Evolutionary conservation across 371 early-diverging fungal genomes (phyloP).

Genomic region (Choanephora cucurbitarum): DNA sequence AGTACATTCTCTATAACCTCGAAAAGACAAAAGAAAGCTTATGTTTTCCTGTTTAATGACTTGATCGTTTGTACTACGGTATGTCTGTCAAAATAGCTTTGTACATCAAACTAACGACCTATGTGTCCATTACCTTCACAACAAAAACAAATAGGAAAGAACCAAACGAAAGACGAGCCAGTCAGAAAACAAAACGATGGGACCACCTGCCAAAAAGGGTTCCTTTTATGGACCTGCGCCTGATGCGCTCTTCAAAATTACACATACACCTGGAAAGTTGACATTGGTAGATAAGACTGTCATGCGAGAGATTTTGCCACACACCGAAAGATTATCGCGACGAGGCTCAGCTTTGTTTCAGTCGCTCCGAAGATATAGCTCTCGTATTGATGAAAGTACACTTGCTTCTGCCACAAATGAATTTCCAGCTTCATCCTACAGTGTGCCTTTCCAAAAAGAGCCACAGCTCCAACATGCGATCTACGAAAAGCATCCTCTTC

Average conservation of each 20-base stretch:
- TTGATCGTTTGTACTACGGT: constrained; percentile 43
- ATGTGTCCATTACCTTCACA: too few relatives aligned
- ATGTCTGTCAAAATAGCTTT: too few relatives aligned
- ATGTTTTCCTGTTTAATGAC: constrained; percentile 48
- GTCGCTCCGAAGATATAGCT: constrained; percentile 15
- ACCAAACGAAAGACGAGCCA: constrained; percentile 49
- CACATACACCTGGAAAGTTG: constrained; percentile 26
- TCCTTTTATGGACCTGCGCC: constrained; percentile 26
- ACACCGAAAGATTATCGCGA: constrained; percentile 7
- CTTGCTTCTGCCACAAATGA: neutral
- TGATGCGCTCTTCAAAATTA: constrained; percentile 26
- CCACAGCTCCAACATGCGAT: neutral
- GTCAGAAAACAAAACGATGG: constrained; percentile 31
- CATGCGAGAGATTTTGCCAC: constrained; percentile 1
- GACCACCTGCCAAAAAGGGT: constrained; percentile 4
- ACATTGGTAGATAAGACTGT: constrained; percentile 29
- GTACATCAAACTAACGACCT: too few relatives aligned
- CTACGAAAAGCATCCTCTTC: constrained; percentile 31
- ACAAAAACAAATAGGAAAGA: constrained; percentile 28
- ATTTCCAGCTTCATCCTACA: neutral
- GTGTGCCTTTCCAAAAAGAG: neutral
- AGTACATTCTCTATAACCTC: constrained; percentile 25
- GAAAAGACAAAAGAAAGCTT: constrained; percentile 21
- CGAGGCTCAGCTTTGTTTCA: constrained; percentile 25
- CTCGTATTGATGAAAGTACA: constrained; percentile 2